Evolutionary conservation across 1,284 basidiomycete genomes (phyloP).

Genomic region (Pseudozyma hubeiensis): DNA sequence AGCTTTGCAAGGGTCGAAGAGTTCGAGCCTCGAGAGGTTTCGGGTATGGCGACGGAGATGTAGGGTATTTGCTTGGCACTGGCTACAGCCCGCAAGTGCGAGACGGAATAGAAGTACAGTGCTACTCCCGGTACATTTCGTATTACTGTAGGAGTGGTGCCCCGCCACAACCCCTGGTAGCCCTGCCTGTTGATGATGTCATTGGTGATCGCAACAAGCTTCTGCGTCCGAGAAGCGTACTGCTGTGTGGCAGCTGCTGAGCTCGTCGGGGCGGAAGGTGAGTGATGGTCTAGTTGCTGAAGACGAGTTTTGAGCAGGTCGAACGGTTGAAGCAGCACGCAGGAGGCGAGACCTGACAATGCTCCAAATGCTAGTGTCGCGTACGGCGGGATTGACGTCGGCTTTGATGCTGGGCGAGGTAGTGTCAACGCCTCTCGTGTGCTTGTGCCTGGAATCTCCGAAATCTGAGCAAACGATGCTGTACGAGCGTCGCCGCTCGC

Average conservation of each 20-base stretch:
- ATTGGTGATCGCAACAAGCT: conserved; percentile 37
- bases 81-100: conserved; percentile 56
- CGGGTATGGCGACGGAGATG: conserved; percentile 48
- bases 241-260: conserved; percentile 3
- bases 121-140: conserved; percentile 68
- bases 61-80: conserved; percentile 53
- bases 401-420: not conserved
- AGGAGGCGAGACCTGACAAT: conserved; percentile 62
- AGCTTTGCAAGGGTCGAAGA: conserved; percentile 72
- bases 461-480: not conserved
- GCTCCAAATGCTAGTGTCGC: conserved; percentile 65
- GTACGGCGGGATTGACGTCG: conserved; percentile 49
- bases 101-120: conserved; percentile 67
- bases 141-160: conserved; percentile 63
- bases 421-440: not conserved
- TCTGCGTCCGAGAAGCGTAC: conserved; percentile 38
- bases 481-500: conserved; percentile 12
- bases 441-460: not conserved
- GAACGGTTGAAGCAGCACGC: conserved; percentile 65
- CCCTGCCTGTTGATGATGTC: conserved; percentile 55
- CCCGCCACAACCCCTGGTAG: conserved; percentile 62
- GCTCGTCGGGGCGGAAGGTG: not conserved
- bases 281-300: conserved; percentile 55
- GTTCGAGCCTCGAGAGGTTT: conserved; percentile 68
- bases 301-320: conserved; percentile 67